Evolutionary conservation across 2,329 filamentous ascomycete genomes (phyloP).

Genomic region (Penicillium occitanis): DNA sequence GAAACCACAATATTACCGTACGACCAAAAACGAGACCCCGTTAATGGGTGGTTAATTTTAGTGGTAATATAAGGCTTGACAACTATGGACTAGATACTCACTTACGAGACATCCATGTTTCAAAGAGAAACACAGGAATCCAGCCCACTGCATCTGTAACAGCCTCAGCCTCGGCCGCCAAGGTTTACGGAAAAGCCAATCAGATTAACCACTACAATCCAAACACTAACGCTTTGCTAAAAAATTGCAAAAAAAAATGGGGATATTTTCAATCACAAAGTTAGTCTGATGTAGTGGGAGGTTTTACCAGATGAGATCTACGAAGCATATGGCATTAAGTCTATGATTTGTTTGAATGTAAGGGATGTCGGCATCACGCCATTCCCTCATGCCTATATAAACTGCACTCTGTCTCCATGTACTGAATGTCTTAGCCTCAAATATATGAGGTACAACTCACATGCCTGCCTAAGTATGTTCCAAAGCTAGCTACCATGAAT

Average conservation of each 20-base stretch:
- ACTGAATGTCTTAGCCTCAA: too few relatives aligned
- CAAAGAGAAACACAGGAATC: not conserved
- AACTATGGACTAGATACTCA: too few relatives aligned
- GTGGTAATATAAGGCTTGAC: not conserved
- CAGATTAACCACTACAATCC: not conserved
- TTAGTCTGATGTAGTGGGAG: not conserved
- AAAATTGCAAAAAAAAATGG: too few relatives aligned
- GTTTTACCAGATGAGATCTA: not conserved
- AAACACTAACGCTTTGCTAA: too few relatives aligned
- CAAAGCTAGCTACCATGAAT: not conserved
- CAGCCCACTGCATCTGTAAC: too few relatives aligned
- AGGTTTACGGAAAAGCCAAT: not conserved
- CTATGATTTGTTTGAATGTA: too few relatives aligned
- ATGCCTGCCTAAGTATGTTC: too few relatives aligned
- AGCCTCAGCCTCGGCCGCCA: not conserved
- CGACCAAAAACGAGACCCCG: conserved; percentile 19
- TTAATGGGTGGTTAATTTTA: not conserved
- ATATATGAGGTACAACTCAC: too few relatives aligned
- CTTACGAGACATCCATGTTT: not conserved
- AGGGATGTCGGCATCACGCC: too few relatives aligned
- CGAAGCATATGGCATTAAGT: not conserved
- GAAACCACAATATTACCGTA: too few relatives aligned
- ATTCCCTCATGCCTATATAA: too few relatives aligned
- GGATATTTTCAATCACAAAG: not conserved
- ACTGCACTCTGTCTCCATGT: too few relatives aligned